Evolutionary conservation across 75 land plant species (phyloP).

Genomic region (Azolla pinnata): DNA sequence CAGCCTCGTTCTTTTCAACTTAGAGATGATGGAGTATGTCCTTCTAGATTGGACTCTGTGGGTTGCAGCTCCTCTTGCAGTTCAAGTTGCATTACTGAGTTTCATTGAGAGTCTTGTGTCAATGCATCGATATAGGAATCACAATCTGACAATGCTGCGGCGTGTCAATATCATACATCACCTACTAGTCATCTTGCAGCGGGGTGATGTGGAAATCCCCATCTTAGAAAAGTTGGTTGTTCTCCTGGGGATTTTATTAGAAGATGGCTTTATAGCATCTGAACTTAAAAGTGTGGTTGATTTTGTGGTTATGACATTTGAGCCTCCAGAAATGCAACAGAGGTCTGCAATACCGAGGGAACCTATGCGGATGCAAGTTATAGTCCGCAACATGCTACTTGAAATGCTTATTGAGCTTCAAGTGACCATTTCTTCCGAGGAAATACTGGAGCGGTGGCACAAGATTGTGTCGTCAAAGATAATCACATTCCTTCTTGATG

Average conservation of each 20-base stretch:
- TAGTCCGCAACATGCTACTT: slow-evolving; percentile 88
- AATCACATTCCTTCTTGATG: slow-evolving; percentile 85
- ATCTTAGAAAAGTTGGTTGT: slow-evolving; percentile 86
- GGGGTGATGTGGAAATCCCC: slow-evolving; percentile 92
- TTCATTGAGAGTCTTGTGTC: slow-evolving; percentile 87
- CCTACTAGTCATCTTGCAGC: slow-evolving; percentile 78
- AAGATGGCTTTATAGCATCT: slow-evolving; percentile 84
- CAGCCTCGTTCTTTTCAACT: slow-evolving; percentile 78
- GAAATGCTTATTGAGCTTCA: slow-evolving; percentile 99
- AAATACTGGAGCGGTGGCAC: slow-evolving; percentile 90
- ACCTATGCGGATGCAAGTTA: slow-evolving; percentile 84
- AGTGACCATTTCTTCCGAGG: slow-evolving; percentile 67
- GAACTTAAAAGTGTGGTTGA: slow-evolving; percentile 89
- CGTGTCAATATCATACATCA: slow-evolving; percentile 85
- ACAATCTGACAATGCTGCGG: slow-evolving; percentile 79
- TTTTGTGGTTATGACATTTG: slow-evolving; percentile 98
- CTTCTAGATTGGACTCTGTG: slow-evolving; percentile 97
- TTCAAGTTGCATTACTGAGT: slow-evolving; percentile 76
- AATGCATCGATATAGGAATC: slow-evolving; percentile 89
- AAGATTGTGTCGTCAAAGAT: slow-evolving; percentile 91
- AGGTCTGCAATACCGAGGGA: slow-evolving; percentile 52
- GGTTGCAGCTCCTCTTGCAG: slow-evolving; percentile 69
- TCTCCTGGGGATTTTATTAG: slow-evolving; percentile 75
- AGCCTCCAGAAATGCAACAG: slow-evolving; percentile 54
- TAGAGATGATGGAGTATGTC: slow-evolving; percentile 98